Evolutionary conservation across 768 basidiomycete genomes (phyloP).

Genomic region (Pisolithus marmoratus): DNA sequence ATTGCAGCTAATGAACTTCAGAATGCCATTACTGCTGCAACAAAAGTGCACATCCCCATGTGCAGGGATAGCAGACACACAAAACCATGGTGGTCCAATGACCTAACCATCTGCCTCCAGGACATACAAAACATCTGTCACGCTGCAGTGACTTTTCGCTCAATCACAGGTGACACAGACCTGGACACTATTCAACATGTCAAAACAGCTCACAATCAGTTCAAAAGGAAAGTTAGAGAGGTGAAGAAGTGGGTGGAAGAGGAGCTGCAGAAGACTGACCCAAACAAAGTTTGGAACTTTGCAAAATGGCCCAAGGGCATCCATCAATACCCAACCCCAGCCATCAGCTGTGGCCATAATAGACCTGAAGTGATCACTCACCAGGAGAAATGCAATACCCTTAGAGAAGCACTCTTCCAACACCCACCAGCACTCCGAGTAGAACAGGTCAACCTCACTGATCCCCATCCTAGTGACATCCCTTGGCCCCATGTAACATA

Average conservation of each 20-base stretch:
- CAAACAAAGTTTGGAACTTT: not conserved
- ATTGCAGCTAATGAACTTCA: not conserved
- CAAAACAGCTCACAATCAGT: too few relatives aligned
- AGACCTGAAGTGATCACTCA: not conserved
- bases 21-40: not conserved
- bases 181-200: too few relatives aligned
- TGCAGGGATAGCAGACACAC: not conserved
- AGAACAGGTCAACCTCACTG: not conserved
- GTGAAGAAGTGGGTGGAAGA: not conserved
- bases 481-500: not conserved
- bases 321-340: not conserved
- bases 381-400: not conserved
- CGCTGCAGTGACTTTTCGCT: too few relatives aligned
- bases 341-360: not conserved
- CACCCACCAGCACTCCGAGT: constrained; percentile 2
- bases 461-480: not conserved
- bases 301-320: not conserved
- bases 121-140: too few relatives aligned
- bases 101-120: not conserved
- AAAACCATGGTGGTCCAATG: not conserved
- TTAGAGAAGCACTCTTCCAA: not conserved
- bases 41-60: not conserved
- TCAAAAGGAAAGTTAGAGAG: not conserved
- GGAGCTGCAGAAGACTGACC: not conserved
- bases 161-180: too few relatives aligned